These are phyloP conservation scores for Micractinium sp. DNA, from an alignment of 139 green algal species.

Conservation along the genomic window DNA sequence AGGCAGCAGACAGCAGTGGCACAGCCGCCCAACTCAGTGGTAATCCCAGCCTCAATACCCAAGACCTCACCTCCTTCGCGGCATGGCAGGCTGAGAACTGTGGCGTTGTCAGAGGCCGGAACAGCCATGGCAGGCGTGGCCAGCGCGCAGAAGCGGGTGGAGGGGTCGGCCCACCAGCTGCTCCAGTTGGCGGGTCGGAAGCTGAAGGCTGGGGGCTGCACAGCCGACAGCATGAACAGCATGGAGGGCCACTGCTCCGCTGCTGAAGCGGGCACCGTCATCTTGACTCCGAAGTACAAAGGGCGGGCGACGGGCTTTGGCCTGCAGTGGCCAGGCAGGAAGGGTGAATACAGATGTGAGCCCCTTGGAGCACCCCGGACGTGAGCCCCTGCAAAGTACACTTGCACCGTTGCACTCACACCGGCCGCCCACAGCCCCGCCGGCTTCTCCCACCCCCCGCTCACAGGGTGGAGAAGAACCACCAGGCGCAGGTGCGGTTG, in stretches of 20 bases:
- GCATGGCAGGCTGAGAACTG: background rate
- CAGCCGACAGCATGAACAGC: background rate
- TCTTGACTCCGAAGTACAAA: background rate
- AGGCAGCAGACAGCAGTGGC: background rate
- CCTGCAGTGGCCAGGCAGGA: background rate
- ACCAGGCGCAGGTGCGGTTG: background rate
- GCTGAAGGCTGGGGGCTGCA: background rate
- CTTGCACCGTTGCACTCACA: too few relatives aligned
- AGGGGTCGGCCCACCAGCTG: background rate
- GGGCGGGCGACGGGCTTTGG: background rate
- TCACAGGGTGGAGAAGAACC: background rate
- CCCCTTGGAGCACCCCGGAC: too few relatives aligned
- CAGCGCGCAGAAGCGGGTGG: background rate
- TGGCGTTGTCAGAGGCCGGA: background rate
- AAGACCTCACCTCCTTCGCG: background rate
- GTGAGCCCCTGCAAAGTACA: too few relatives aligned
- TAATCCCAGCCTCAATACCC: too few relatives aligned
- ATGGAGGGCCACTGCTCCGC: background rate
- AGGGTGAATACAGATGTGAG: too few relatives aligned
- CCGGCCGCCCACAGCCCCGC: too few relatives aligned
- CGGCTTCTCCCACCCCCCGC: too few relatives aligned
- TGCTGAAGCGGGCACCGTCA: background rate
- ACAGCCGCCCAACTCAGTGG: background rate
- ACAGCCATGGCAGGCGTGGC: background rate
- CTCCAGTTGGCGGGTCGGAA: background rate